Conservation (phyloP, 2,329 filamentous ascomycete genomes). For the Nemania abortiva region DNA sequence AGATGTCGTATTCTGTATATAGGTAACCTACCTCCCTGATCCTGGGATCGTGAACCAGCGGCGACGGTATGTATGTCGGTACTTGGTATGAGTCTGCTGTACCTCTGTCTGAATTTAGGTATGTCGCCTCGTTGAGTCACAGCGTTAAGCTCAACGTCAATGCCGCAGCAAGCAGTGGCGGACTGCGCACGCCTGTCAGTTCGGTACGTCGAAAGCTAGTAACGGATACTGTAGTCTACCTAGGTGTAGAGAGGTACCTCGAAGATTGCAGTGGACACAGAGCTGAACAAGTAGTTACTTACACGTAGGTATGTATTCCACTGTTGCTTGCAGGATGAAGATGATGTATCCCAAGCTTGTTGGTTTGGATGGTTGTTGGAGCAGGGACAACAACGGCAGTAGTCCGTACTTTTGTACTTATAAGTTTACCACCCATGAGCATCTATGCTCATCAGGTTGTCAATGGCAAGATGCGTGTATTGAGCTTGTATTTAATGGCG, state of each 20-base stretch:
- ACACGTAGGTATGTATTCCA: background rate
- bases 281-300: conserved; percentile 32
- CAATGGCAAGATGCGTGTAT: background rate
- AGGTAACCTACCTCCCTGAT: background rate
- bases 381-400: background rate
- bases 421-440: background rate
- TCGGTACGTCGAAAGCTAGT: background rate
- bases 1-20: background rate
- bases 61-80: background rate
- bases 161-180: conserved; percentile 22
- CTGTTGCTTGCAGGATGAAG: background rate
- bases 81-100: conserved; percentile 6
- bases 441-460: background rate
- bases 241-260: conserved; percentile 1
- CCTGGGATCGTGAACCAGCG: conserved; percentile 7
- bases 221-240: background rate
- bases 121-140: conserved; percentile 34
- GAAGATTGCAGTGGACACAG: conserved; percentile 18
- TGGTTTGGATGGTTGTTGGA: background rate
- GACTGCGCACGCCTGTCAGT: conserved; percentile 31
- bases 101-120: conserved; percentile 4
- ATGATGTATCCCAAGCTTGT: background rate
- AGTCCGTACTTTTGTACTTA: background rate
- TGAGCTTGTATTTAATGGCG: background rate
- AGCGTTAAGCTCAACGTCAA: conserved; percentile 31